Conservation (phyloP, 805 yeast genomes). For the Saturnispora halmiae region DNA sequence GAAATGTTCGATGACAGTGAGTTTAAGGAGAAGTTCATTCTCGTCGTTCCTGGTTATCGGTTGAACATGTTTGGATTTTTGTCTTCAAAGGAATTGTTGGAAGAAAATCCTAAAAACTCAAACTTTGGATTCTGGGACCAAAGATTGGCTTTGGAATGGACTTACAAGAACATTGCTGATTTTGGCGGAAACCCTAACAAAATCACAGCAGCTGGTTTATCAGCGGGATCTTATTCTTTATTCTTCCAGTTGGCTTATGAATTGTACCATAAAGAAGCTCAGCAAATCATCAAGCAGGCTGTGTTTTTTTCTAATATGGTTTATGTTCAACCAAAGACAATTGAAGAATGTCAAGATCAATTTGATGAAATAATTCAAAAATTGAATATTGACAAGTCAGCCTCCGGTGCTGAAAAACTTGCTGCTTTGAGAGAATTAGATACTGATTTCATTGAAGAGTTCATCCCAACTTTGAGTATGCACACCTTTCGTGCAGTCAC, state of each 20-base stretch:
- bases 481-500: slow-evolving; percentile 32
- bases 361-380: slow-evolving; percentile 29
- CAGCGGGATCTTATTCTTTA: slow-evolving; percentile 39
- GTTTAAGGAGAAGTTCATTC: slow-evolving; percentile 28
- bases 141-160: slow-evolving; percentile 39
- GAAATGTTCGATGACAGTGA: slow-evolving; percentile 24
- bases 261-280: slow-evolving; percentile 31
- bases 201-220: slow-evolving; percentile 38
- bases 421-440: slow-evolving; percentile 10
- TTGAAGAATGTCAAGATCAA: slow-evolving; percentile 29
- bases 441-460: slow-evolving; percentile 18
- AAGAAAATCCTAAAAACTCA: slow-evolving; percentile 23
- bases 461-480: slow-evolving; percentile 16
- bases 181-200: slow-evolving; percentile 40
- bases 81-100: slow-evolving; percentile 31
- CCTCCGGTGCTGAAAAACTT: slow-evolving; percentile 11
- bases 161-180: slow-evolving; percentile 30
- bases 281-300: slow-evolving; percentile 32
- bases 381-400: slow-evolving; percentile 14
- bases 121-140: slow-evolving; percentile 42
- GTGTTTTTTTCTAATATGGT: slow-evolving; percentile 30
- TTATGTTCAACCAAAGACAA: slow-evolving; percentile 32
- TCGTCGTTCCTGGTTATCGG: slow-evolving; percentile 34
- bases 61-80: slow-evolving; percentile 33
- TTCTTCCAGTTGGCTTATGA: slow-evolving; percentile 36